Percentiles rank a stretch among this genome's conserved stretches.
Conservation (phyloP, 202 grass and related monocot genomes). For the Saccharum hybrid region DNA sequence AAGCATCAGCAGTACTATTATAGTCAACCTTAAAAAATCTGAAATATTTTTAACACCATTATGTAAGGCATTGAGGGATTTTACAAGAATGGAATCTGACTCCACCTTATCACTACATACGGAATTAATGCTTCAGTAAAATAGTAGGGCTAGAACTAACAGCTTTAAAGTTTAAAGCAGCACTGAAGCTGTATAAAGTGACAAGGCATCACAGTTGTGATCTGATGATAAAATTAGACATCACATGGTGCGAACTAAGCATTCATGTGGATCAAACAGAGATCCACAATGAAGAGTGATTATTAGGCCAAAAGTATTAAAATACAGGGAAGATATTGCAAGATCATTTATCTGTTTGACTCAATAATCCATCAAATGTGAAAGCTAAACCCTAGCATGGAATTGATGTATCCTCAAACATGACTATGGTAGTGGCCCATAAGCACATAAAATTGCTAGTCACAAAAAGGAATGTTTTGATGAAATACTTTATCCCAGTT, state of each 20-base stretch:
- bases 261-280: conserved; percentile 27
- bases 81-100: conserved; percentile 20
- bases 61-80: conserved; percentile 3
- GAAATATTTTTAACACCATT: conserved; percentile 1
- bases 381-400: conserved; percentile 9
- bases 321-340: conserved; percentile 9
- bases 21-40: conserved; percentile 11
- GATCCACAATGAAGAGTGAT: neutral
- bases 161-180: conserved; percentile 10
- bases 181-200: conserved; percentile 11
- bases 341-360: conserved; percentile 16
- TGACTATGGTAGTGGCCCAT: neutral
- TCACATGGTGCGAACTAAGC: neutral
- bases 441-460: neutral
- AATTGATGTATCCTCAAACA: conserved; percentile 18
- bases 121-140: conserved; percentile 27
- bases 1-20: conserved; percentile 20
- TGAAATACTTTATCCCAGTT: conserved; percentile 27
- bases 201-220: neutral
- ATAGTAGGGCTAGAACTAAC: conserved; percentile 3
- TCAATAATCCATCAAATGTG: conserved; percentile 29
- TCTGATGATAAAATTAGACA: conserved; percentile 37
- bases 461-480: conserved; percentile 14
- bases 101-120: conserved; percentile 26
- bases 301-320: neutral